These are phyloP conservation scores for Mentha longifolia DNA, from an alignment of 257 asterid species.

Conservation along the genomic window DNA sequence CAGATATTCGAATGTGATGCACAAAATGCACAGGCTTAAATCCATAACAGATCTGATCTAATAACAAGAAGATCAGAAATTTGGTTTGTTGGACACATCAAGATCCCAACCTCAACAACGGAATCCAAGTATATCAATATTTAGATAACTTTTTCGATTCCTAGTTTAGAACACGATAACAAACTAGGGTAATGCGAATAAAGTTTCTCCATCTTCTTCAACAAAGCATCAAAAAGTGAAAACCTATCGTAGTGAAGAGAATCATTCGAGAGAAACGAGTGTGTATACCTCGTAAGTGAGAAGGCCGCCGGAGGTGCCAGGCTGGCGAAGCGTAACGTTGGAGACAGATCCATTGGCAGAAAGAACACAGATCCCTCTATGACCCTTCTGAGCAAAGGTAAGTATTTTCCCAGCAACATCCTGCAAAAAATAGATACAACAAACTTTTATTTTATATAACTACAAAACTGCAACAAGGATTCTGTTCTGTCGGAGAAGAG, in stretches of 20 bases:
- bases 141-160: not conserved
- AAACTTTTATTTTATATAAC: not conserved
- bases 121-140: not conserved
- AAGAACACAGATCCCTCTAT: slow-evolving; percentile 81
- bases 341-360: slow-evolving; percentile 94
- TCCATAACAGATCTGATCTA: not conserved
- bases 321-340: slow-evolving; percentile 89
- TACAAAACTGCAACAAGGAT: not conserved
- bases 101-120: not conserved
- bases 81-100: not conserved
- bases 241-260: not conserved
- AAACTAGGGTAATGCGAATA: not conserved
- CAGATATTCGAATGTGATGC: not conserved
- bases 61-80: not conserved
- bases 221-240: not conserved
- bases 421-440: slow-evolving; percentile 41
- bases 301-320: slow-evolving; percentile 88
- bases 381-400: slow-evolving; percentile 77
- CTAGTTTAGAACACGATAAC: not conserved
- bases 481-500: not conserved
- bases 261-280: not conserved
- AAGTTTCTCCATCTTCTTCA: not conserved
- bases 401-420: slow-evolving; percentile 91
- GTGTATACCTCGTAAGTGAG: slow-evolving; percentile 79
- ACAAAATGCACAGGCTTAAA: not conserved